phyloP scores from a whole-genome alignment of 768 basidiomycete species.

The Xerocomus potaroensis region DNA sequence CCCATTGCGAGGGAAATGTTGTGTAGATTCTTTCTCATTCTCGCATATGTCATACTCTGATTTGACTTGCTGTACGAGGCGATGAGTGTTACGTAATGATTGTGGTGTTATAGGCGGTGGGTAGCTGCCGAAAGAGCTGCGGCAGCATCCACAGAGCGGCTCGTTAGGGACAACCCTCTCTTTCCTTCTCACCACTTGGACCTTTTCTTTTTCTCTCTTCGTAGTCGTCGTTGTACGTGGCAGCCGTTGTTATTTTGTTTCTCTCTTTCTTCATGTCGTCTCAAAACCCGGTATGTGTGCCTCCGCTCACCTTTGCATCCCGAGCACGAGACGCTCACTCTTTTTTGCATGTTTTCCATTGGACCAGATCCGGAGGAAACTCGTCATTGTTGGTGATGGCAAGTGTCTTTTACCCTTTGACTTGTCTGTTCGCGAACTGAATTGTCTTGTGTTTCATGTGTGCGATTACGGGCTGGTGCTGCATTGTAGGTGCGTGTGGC shows the following conservation, averaged over 20 bases:
- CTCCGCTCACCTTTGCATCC: neutral
- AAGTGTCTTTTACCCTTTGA: slow-evolving; percentile 29
- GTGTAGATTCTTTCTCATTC: slow-evolving; percentile 1
- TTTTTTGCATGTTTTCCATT: neutral
- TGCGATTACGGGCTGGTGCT: neutral
- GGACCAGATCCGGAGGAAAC: slow-evolving; percentile 86
- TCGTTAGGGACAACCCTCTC: slow-evolving; percentile 18
- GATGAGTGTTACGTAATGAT: slow-evolving; percentile 24
- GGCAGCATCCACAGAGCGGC: slow-evolving; percentile 23
- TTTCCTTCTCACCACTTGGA: slow-evolving; percentile 15
- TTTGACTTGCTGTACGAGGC: slow-evolving; percentile 6
- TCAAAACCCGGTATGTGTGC: slow-evolving; percentile 54
- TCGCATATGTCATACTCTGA: neutral
- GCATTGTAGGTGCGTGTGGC: slow-evolving; percentile 79
- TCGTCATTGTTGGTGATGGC: slow-evolving; percentile 97
- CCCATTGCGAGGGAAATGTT: neutral
- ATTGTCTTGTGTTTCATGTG: neutral
- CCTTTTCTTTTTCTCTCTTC: neutral
- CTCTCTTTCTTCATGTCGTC: slow-evolving; percentile 38
- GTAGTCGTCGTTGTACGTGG: neutral
- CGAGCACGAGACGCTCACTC: neutral
- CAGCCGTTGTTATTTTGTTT: neutral
- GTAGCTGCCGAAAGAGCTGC: slow-evolving; percentile 25
- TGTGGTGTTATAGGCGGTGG: slow-evolving; percentile 22
- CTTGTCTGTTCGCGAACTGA: neutral